These are phyloP conservation scores for Diospyros lotus DNA, from an alignment of 148 eudicot species.

Conservation along the genomic window DNA sequence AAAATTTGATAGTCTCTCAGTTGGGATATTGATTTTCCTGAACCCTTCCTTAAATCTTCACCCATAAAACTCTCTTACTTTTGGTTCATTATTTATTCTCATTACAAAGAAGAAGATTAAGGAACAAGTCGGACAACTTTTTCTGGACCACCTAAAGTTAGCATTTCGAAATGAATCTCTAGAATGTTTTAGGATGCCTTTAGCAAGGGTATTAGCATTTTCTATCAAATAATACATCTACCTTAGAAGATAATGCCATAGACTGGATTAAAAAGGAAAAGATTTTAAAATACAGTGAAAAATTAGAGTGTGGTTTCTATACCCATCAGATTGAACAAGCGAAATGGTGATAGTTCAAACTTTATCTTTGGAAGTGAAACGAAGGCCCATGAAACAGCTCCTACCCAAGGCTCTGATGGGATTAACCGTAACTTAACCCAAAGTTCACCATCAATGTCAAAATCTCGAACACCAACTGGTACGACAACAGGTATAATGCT, in stretches of 20 bases:
- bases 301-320: constrained; percentile 3
- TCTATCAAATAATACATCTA: background rate
- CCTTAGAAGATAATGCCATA: too few species aligned
- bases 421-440: constrained; percentile 88
- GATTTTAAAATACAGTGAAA: too few species aligned
- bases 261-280: background rate
- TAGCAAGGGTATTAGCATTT: background rate
- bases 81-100: background rate
- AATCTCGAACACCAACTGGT: constrained; percentile 91
- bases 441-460: constrained; percentile 98
- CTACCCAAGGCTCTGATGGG: constrained; percentile 93
- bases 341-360: constrained; percentile 84
- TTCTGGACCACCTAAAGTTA: background rate
- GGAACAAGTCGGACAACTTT: background rate
- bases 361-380: constrained; percentile 94
- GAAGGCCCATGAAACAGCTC: constrained; percentile 95
- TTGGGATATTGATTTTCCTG: background rate
- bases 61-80: background rate
- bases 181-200: background rate
- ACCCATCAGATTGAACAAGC: constrained; percentile 95
- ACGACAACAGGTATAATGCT: constrained; percentile 75
- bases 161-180: background rate
- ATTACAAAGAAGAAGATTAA: background rate
- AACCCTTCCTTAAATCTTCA: background rate
- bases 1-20: background rate